A percentile compares a stretch with the other conserved stretches of the same genome.
phyloP scores from a whole-genome alignment of 345 rosid genomes.

The Corchorus capsularis region DNA sequence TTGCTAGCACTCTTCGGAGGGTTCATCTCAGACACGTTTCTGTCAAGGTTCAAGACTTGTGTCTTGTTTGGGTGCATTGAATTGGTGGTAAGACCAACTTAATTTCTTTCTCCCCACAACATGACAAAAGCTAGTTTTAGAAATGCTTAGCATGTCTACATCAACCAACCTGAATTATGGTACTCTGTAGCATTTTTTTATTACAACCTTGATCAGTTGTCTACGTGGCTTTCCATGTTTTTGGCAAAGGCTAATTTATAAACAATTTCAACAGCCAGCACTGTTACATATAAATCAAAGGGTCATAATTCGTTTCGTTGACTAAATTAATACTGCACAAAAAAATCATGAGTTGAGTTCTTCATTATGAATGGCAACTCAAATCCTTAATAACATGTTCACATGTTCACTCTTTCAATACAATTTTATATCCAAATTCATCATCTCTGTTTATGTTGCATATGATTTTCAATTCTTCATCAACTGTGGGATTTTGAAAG shows the following conservation, averaged over 20 bases:
- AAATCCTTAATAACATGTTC: not conserved
- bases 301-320: not conserved
- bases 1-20: conserved; percentile 62
- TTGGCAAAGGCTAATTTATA: not conserved
- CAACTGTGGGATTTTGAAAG: not conserved
- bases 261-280: not conserved
- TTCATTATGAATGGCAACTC: not conserved
- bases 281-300: not conserved
- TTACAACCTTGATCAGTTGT: not conserved
- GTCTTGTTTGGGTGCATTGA: conserved; percentile 56
- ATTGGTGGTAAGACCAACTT: conserved; percentile 40
- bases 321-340: not conserved
- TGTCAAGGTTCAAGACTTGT: conserved; percentile 62
- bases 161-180: not conserved
- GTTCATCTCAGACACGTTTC: conserved; percentile 62
- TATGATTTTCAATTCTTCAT: not conserved
- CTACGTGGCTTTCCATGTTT: not conserved
- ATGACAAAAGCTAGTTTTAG: not conserved
- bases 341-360: not conserved
- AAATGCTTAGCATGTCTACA: not conserved
- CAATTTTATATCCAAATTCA: not conserved
- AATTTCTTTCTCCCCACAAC: not conserved
- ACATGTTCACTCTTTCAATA: not conserved
- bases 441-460: too few relatives aligned
- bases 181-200: not conserved